Evolutionary conservation across 768 basidiomycete genomes (phyloP).

Genomic region (Boletus speciosus): DNA sequence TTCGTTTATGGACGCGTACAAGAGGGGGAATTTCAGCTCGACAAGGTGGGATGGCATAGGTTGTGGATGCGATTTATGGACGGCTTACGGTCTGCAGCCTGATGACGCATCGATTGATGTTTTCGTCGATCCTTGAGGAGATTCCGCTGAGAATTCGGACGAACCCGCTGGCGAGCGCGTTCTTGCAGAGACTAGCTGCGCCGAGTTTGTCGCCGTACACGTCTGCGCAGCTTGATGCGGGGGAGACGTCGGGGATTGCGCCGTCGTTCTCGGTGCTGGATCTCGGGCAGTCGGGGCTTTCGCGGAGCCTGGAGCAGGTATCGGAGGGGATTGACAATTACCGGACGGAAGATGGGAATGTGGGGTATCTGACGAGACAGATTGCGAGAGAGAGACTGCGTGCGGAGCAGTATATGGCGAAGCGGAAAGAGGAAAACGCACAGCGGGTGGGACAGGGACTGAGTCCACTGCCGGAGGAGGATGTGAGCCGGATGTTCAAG

Average conservation of each 20-base stretch:
- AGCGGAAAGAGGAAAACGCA: slow-evolving; percentile 87
- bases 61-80: slow-evolving; percentile 1
- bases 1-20: slow-evolving; percentile 78
- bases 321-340: slow-evolving; percentile 83
- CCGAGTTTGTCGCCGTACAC: slow-evolving; percentile 35
- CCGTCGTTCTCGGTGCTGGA: slow-evolving; percentile 68
- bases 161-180: slow-evolving; percentile 75
- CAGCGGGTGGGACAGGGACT: slow-evolving; percentile 77
- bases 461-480: slow-evolving; percentile 83
- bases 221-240: slow-evolving; percentile 38
- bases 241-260: slow-evolving; percentile 41
- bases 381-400: slow-evolving; percentile 80
- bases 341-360: slow-evolving; percentile 88
- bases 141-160: slow-evolving; percentile 82
- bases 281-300: slow-evolving; percentile 65
- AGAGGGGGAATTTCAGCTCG: slow-evolving; percentile 79
- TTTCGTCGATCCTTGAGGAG: slow-evolving; percentile 82
- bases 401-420: slow-evolving; percentile 76
- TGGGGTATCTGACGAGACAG: slow-evolving; percentile 83
- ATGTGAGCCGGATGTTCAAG: slow-evolving; percentile 79
- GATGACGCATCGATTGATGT: slow-evolving; percentile 75
- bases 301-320: slow-evolving; percentile 78
- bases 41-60: slow-evolving; percentile 54
- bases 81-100: slow-evolving; percentile 46
- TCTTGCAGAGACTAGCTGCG: slow-evolving; percentile 62